Evolutionary conservation across 192 early-diverging fungal species (phyloP), one percentile per base, ranked within the genome.

Genomic region (Podila epicladia): DNA sequence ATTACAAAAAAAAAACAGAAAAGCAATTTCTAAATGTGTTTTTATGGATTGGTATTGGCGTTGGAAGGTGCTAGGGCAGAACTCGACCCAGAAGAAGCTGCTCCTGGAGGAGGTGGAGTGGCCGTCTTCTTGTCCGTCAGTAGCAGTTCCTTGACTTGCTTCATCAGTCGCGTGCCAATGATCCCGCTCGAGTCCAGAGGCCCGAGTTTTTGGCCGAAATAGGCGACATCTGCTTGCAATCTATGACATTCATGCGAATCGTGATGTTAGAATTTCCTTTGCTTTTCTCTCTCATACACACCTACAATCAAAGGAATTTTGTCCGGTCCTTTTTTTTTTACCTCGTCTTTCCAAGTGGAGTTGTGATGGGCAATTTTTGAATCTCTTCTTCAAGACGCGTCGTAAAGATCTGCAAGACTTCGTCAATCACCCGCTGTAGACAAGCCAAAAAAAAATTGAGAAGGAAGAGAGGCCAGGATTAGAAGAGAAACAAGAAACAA

Each of bases 341-440:
- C 91, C 89, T 83, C 32, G 89, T 90, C 74, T 95, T 95, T 11
- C 92, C 93, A 69, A 72, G 85, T 76, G 58, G 85, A 17, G 84
- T 87, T 65, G 64, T 87, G 60, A 80, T 89, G 58, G 55, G 89
- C 7, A 79, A 57, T 12, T 86, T 84, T 59, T 86, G 84, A 15
- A 94, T 84, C 53, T 92, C 91, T 74, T 94, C 90, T 37, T 92
- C 93, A 29, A 99, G 83, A 69, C 91, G 87, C 19, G 83, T 86
- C 32, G 90, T 92, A 64, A 97, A 99, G 49, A 89, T 87, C 45
- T 85, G 69, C 51, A 97, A 94, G 0, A 99, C 94, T 64, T 92
- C 87, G 26, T 85, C 76, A 89, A 99, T 93, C 19, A 99, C 88
- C 1, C 77, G 65, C 88, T 93, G 76, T 32, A 19, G 57, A 55